Evolutionary conservation across 2,329 filamentous ascomycete genomes (phyloP).

Genomic region (Colletotrichum liriopes): DNA sequence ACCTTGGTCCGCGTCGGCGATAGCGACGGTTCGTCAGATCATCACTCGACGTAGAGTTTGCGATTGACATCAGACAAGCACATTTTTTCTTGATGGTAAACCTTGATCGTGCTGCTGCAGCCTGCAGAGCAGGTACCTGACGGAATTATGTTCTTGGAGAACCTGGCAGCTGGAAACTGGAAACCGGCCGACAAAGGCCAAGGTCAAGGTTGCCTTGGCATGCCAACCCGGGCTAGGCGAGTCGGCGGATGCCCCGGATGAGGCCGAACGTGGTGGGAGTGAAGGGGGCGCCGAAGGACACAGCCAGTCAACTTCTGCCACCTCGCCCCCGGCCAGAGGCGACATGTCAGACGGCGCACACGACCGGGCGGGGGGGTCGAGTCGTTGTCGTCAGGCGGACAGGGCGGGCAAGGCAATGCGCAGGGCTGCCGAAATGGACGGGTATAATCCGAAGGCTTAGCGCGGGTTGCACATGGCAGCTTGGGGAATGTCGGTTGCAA

Average conservation of each 20-base stretch:
- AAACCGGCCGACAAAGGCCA: constrained; percentile 22
- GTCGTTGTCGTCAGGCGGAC: constrained; percentile 20
- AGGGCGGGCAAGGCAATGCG: constrained; percentile 1
- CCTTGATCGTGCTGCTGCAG: background rate
- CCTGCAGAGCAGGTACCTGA: background rate
- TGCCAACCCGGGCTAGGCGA: constrained; percentile 20
- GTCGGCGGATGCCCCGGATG: constrained; percentile 33
- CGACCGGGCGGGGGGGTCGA: background rate
- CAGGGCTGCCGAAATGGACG: background rate
- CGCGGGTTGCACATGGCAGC: constrained; percentile 29
- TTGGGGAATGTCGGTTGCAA: constrained; percentile 41
- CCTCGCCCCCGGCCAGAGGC: constrained; percentile 25
- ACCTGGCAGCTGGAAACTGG: background rate
- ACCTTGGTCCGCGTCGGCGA: background rate
- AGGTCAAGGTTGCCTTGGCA: constrained; percentile 22
- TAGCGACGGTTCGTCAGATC: constrained; percentile 6
- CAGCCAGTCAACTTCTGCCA: constrained; percentile 36
- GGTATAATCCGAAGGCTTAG: constrained; percentile 34
- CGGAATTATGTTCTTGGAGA: background rate
- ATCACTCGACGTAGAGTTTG: constrained; percentile 1
- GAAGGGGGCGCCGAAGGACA: background rate
- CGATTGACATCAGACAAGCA: constrained; percentile 8
- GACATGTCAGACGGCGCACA: constrained; percentile 6
- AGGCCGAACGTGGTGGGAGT: constrained; percentile 21
- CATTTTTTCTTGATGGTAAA: background rate